Base-by-base conservation (phyloP, 371 early-diverging fungal genomes). In the Mucor irregularis region DNA sequence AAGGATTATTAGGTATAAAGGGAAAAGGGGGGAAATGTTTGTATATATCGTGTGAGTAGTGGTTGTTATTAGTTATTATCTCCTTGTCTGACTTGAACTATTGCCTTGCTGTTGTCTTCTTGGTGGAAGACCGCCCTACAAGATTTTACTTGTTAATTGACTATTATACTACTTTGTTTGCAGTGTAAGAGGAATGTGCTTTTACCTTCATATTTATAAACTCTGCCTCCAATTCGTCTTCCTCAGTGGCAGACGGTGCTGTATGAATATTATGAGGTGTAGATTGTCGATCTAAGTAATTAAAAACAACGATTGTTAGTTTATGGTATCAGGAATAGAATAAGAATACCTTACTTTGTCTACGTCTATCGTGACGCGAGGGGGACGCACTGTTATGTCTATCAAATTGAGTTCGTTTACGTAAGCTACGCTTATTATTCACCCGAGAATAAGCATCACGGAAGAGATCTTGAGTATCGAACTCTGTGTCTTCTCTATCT, bases 161-260 rank as follows among this genome's bases (percentile, higher is more conserved):
- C n/a, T n/a, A n/a, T n/a, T n/a, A n/a, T n/a, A n/a, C n/a, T n/a
- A n/a, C n/a, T n/a, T n/a, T n/a, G n/a, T n/a, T n/a, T n/a, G n/a
- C n/a, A n/a, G n/a, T n/a, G n/a, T n/a, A n/a, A n/a, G n/a, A 33
- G 3, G 22, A 24, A 26, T 43, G 1, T 5, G 7, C 4, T 7
- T 25, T 19, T 58, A 63, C 64, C 56, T 61, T 66, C 61, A 66
- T 66, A 11, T 30, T 52, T 14, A 57, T 42, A 22, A 61, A 61
- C 17, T 66, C 66, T 33, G 58, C 16, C 46, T 61, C 61, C 48
- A 66, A 30, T 49, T 66, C 66, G 33, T 66, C 66, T 46, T 66
- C 57, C 53, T 66, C 66, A 19, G 43, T n/a, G 10, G 56, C 28
- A 26, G 53, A 34, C 2, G 61, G 56, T 21, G 19, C 17, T 8